A percentile compares a stretch with the other conserved stretches of the same genome.
phyloP scores from a whole-genome alignment of 768 basidiomycete species.

The Rossbeevera mucosa region DNA sequence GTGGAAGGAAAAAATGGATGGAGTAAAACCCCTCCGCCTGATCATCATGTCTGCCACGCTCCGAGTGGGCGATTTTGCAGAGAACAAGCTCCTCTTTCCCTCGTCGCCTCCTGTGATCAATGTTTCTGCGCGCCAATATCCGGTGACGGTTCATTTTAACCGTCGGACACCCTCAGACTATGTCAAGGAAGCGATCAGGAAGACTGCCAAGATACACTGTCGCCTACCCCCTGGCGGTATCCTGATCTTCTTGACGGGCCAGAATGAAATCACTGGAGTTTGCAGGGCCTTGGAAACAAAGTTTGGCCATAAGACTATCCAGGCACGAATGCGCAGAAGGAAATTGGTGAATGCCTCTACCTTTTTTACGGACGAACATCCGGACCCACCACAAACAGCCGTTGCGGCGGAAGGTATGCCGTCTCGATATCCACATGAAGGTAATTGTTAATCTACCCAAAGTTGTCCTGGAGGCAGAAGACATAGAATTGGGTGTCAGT shows the following conservation, averaged over 20 bases:
- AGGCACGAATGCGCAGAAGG: slow-evolving; percentile 43
- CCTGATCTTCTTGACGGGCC: slow-evolving; percentile 91
- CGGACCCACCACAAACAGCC: slow-evolving; percentile 12
- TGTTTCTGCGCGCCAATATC: slow-evolving; percentile 87
- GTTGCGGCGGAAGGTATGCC: slow-evolving; percentile 19
- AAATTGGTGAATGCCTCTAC: slow-evolving; percentile 22
- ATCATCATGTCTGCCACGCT: slow-evolving; percentile 99
- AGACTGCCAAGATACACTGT: slow-evolving; percentile 87
- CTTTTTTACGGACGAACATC: slow-evolving; percentile 25
- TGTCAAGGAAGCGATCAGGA: slow-evolving; percentile 84
- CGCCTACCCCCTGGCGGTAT: slow-evolving; percentile 91
- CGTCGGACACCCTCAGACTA: slow-evolving; percentile 85
- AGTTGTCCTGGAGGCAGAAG: slow-evolving; percentile 80
- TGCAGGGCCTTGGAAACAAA: slow-evolving; percentile 76
- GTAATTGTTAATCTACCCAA: not conserved
- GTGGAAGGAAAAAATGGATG: slow-evolving; percentile 77
- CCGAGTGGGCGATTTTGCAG: slow-evolving; percentile 86
- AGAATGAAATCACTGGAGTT: slow-evolving; percentile 87
- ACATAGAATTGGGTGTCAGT: slow-evolving; percentile 61
- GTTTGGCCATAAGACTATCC: slow-evolving; percentile 65
- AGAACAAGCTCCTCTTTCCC: slow-evolving; percentile 77
- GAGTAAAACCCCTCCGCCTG: slow-evolving; percentile 80
- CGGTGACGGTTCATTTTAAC: slow-evolving; percentile 92
- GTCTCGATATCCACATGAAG: not conserved
- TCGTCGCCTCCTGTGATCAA: slow-evolving; percentile 87